phyloP scores from a whole-genome alignment of 352 stramenopile genomes.

The Phytophthora colocasiae region DNA sequence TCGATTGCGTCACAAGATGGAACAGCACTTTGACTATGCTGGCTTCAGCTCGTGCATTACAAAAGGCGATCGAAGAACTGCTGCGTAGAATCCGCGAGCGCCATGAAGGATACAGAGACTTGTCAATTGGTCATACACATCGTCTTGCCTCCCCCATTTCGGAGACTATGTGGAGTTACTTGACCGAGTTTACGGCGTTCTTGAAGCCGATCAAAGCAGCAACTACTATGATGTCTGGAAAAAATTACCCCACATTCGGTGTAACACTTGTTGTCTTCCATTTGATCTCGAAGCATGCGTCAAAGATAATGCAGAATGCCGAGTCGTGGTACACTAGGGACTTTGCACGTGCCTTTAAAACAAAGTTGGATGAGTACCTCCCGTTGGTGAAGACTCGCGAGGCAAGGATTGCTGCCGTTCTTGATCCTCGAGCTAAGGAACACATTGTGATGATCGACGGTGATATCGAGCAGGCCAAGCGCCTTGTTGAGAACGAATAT shows the following conservation, averaged over 20 bases:
- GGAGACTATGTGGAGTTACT: too few species aligned
- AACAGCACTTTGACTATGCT: not conserved
- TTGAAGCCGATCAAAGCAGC: too few species aligned
- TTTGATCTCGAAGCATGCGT: too few species aligned
- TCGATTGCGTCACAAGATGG: not conserved
- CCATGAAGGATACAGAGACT: conserved; percentile 17
- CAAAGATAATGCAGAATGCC: too few species aligned
- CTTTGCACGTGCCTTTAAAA: conserved; percentile 14
- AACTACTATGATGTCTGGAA: too few species aligned
- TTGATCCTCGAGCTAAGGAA: conserved; percentile 16
- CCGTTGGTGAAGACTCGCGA: not conserved
- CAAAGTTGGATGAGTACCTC: conserved; percentile 12
- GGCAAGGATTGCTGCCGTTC: conserved; percentile 16
- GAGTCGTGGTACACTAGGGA: not conserved
- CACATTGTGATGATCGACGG: not conserved
- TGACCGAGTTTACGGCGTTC: too few species aligned
- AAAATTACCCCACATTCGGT: too few species aligned
- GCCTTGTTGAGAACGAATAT: conserved; percentile 1
- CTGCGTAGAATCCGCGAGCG: conserved; percentile 3
- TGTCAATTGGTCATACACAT: conserved; percentile 1
- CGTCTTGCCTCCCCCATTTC: too few species aligned
- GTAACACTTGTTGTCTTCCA: too few species aligned
- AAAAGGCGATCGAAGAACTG: not conserved
- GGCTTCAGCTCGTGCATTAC: not conserved
- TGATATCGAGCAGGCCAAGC: conserved; percentile 9